A percentile compares a stretch with the other conserved stretches of the same genome.
phyloP scores from a whole-genome alignment of 140 eudicot species.

The Cichorium intybus region DNA sequence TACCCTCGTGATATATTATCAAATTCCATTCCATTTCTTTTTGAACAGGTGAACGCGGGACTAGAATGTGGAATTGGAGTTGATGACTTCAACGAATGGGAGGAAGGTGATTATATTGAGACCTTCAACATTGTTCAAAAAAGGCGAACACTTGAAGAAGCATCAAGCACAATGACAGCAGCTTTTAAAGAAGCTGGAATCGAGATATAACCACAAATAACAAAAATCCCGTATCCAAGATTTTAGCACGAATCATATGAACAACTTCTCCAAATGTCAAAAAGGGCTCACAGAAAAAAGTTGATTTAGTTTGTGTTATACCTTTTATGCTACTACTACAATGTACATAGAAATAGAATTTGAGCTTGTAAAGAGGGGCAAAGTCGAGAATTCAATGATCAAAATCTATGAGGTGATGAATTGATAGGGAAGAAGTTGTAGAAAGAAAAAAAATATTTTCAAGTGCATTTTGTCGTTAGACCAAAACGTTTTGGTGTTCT shows the following conservation, averaged over 20 bases:
- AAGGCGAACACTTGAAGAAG: constrained; percentile 87
- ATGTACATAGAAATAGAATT: constrained; percentile 34
- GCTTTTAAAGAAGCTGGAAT: constrained; percentile 63
- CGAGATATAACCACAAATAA: constrained; percentile 22
- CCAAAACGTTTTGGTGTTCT: constrained; percentile 21
- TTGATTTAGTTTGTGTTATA: constrained; percentile 19
- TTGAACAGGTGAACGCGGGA: constrained; percentile 76
- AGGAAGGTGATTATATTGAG: constrained; percentile 70
- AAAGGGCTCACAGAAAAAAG: constrained; percentile 9
- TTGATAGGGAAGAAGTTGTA: constrained; percentile 20
- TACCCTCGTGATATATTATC: too few relatives aligned
- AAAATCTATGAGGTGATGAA: constrained; percentile 16
- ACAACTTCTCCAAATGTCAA: constrained; percentile 10
- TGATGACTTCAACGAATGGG: constrained; percentile 72
- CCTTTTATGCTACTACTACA: constrained; percentile 38
- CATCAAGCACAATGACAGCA: constrained; percentile 79
- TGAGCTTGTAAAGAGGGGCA: constrained; percentile 32
- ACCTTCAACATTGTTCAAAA: constrained; percentile 66
- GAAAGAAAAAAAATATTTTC: constrained; percentile 6
- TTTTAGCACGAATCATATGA: constrained; percentile 17
- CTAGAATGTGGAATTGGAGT: constrained; percentile 91
- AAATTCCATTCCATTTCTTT: neutral
- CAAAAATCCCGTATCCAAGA: constrained; percentile 19
- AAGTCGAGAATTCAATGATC: constrained; percentile 13
- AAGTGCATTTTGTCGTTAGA: constrained; percentile 9